Conservation (phyloP, 768 basidiomycete genomes). For the Scleroderma citrinum region DNA sequence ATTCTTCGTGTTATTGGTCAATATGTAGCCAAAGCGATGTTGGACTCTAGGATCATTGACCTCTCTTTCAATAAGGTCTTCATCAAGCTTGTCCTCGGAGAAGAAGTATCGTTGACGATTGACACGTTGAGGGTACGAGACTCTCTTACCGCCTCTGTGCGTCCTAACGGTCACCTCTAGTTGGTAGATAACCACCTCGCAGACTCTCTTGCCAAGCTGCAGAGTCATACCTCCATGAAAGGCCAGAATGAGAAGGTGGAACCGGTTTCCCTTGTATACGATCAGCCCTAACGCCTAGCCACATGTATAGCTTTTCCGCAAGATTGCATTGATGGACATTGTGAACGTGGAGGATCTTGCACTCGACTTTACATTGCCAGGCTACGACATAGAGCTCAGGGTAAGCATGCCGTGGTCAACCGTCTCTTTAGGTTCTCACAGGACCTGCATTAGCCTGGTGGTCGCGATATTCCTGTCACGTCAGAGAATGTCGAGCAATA, state of each 20-base stretch:
- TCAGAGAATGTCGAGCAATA: constrained; percentile 88
- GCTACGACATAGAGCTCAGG: constrained; percentile 88
- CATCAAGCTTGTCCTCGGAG: constrained; percentile 82
- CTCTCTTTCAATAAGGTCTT: constrained; percentile 94
- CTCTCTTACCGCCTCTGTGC: not conserved
- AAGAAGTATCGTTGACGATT: constrained; percentile 77
- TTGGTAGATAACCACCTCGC: constrained; percentile 82
- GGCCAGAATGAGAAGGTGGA: constrained; percentile 51
- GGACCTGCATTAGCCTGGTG: constrained; percentile 52
- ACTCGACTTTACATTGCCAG: constrained; percentile 95
- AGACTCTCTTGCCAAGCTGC: constrained; percentile 76
- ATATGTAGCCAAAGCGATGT: constrained; percentile 93
- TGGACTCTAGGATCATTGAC: constrained; percentile 97
- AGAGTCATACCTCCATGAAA: constrained; percentile 53
- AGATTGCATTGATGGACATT: constrained; percentile 52
- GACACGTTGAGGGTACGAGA: constrained; percentile 69
- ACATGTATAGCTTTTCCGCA: constrained; percentile 41
- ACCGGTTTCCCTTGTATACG: not conserved
- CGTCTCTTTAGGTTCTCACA: not conserved
- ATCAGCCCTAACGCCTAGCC: not conserved
- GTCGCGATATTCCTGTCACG: constrained; percentile 75
- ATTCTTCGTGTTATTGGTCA: constrained; percentile 89
- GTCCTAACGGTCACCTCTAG: constrained; percentile 33
- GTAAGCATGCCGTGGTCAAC: constrained; percentile 37
- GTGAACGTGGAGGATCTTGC: constrained; percentile 80